Conservation (phyloP, 1,284 basidiomycete species). For the Papiliotrema laurentii region DNA sequence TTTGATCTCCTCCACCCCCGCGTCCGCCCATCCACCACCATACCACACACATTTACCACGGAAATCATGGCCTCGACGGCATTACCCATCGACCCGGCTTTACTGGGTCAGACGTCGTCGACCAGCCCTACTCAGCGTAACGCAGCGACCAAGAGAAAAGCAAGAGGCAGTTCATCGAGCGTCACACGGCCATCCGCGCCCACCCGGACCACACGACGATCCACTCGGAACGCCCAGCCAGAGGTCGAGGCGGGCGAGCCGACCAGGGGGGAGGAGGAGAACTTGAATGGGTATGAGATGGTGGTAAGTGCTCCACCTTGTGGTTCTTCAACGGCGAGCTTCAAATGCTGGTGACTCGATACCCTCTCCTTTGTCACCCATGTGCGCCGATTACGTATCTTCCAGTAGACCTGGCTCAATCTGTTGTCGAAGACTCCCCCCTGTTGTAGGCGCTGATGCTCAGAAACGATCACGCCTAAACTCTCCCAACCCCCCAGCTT, state of each 20-base stretch:
- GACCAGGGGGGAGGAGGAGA: constrained; percentile 33
- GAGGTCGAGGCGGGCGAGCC: constrained; percentile 12
- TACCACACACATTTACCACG: not conserved
- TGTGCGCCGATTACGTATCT: too few species aligned
- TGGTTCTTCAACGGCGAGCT: not conserved
- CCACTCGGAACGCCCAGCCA: not conserved
- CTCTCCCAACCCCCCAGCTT: too few species aligned
- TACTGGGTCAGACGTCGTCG: not conserved
- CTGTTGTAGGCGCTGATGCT: too few species aligned
- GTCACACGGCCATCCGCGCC: not conserved
- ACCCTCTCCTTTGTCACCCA: too few species aligned
- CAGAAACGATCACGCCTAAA: too few species aligned
- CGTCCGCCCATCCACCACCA: not conserved
- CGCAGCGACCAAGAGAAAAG: constrained; percentile 7
- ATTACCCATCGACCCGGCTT: not conserved
- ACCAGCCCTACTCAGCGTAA: not conserved
- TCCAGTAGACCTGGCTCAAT: too few species aligned
- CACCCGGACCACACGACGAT: constrained; percentile 12
- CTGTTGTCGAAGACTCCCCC: too few species aligned
- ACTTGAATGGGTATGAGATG: constrained; percentile 15
- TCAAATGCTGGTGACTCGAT: too few species aligned
- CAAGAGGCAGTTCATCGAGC: not conserved
- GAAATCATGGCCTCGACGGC: not conserved
- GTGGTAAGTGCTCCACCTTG: constrained; percentile 1
- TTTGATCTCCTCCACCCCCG: not conserved